Evolutionary conservation across 805 yeast genomes (phyloP).

Genomic region (Priceomyces melissophilus): DNA sequence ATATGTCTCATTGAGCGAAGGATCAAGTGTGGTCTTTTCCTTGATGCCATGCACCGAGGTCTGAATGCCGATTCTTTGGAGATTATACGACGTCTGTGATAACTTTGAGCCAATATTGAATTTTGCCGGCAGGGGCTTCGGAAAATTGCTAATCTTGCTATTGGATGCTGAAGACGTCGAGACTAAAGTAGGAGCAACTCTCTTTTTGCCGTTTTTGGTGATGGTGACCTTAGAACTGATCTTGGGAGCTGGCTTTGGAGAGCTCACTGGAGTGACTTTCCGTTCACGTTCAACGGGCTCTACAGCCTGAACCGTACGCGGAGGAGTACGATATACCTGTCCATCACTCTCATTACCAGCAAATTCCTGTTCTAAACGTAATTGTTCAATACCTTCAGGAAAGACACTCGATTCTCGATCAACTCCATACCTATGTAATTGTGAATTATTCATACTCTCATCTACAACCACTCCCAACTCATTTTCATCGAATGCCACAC

Average conservation of each 20-base stretch:
- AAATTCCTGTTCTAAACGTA: slow-evolving; percentile 60
- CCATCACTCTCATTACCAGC: slow-evolving; percentile 16
- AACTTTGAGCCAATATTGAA: slow-evolving; percentile 24
- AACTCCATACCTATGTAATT: slow-evolving; percentile 81
- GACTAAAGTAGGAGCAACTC: slow-evolving; percentile 69
- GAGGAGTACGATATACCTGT: slow-evolving; percentile 19
- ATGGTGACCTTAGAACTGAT: slow-evolving; percentile 49
- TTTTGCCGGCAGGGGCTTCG: background rate
- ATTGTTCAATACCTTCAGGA: slow-evolving; percentile 83
- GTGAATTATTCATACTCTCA: slow-evolving; percentile 59
- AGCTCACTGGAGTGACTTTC: background rate
- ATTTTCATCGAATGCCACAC: slow-evolving; percentile 55
- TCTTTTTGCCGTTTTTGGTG: slow-evolving; percentile 71
- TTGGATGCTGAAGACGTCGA: slow-evolving; percentile 38
- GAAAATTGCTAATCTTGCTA: slow-evolving; percentile 8
- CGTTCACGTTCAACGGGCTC: background rate
- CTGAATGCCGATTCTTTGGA: slow-evolving; percentile 65
- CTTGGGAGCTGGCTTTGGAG: slow-evolving; percentile 11
- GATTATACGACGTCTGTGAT: slow-evolving; percentile 42
- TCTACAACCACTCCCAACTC: slow-evolving; percentile 68
- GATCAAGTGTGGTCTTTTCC: slow-evolving; percentile 12
- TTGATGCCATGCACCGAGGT: slow-evolving; percentile 60
- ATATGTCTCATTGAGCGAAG: slow-evolving; percentile 11
- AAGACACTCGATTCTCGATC: slow-evolving; percentile 80
- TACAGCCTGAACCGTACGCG: slow-evolving; percentile 1